Evolutionary conservation across 129 eudicot species (phyloP).

Genomic region (sunflower (Helianthus annuus)): DNA sequence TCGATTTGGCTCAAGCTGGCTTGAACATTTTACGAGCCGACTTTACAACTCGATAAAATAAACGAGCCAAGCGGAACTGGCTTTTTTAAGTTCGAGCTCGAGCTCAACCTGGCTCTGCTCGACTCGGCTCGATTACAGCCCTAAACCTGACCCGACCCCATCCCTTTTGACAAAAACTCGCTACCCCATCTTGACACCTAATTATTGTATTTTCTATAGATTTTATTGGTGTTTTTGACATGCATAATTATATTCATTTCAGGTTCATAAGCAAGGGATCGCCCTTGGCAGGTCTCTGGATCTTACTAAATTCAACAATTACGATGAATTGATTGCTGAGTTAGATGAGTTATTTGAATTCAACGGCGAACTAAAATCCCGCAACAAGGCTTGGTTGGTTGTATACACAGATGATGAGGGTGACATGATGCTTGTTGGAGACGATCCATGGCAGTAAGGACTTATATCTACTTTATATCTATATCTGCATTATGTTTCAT

Average conservation of each 20-base stretch:
- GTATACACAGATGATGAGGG: slow-evolving; percentile 93
- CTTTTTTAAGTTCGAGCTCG: too few relatives aligned
- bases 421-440: slow-evolving; percentile 97
- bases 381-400: slow-evolving; percentile 73
- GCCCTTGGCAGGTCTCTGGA: slow-evolving; percentile 96
- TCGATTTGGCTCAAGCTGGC: too few relatives aligned
- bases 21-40: too few relatives aligned
- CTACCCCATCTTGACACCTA: not conserved
- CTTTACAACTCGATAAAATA: too few relatives aligned
- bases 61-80: too few relatives aligned
- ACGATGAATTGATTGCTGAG: slow-evolving; percentile 66
- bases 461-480: not conserved
- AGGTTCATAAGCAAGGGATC: slow-evolving; percentile 90
- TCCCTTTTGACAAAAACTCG: not conserved
- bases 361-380: slow-evolving; percentile 65
- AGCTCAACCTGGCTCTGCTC: too few relatives aligned
- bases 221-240: not conserved
- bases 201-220: not conserved
- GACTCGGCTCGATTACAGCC: too few relatives aligned
- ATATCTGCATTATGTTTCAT: not conserved
- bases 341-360: slow-evolving; percentile 75
- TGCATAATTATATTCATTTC: slow-evolving; percentile 21
- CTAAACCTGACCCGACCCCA: not conserved
- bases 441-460: slow-evolving; percentile 95
- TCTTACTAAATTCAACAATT: slow-evolving; percentile 74